Base-by-base conservation (phyloP, 192 early-diverging fungal species). In the Entomortierella chlamydospora region DNA sequence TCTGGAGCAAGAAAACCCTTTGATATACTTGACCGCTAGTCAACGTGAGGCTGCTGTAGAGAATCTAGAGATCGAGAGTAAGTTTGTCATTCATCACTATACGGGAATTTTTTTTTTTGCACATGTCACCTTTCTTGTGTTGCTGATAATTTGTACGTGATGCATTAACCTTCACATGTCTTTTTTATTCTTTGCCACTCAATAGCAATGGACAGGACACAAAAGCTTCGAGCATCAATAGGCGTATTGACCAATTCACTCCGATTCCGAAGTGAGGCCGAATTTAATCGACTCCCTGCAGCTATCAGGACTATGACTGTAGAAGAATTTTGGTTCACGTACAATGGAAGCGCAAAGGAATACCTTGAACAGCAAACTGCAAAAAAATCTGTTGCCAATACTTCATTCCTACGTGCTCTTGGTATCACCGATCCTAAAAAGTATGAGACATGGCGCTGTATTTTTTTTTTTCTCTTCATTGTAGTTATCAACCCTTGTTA, bases 61-160 rank as follows among this genome's bases (percentile, higher is more conserved):
- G 26, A 78, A 68, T 54, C 50, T 78, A 30, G 74, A 78, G 50
- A 78, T 78, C 26, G 74, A 78, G n/a, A 70, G 74, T 78, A 70
- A 4, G 70, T 10, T 57, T 23, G 52, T 30, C 23, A 25, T 31
- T 29, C 23, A 9, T 26, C 25, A 28, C n/a, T 25, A n/a, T n/a
- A n/a, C n/a, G n/a, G n/a, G 5, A 51, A 17, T 51, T 51, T 51
- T 22, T 51, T 15, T 51, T 51, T 29, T 30, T 54, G n/a, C 22
- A 10, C 23, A 9, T 39, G 8, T 30, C 29, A 7, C 22, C 29
- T 51, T 50, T 62, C 28, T 18, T 2, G 7, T 41, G 41, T 34
- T 15, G n/a, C 57, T 4, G 4, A 15, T 20, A 20, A 47, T 20
- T 20, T 47, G 3, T 47, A 47, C 20, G 5, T n/a, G 25, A 42